Evolutionary conservation across 768 basidiomycete species (phyloP).

Genomic region (Leccinum rimulosum): DNA sequence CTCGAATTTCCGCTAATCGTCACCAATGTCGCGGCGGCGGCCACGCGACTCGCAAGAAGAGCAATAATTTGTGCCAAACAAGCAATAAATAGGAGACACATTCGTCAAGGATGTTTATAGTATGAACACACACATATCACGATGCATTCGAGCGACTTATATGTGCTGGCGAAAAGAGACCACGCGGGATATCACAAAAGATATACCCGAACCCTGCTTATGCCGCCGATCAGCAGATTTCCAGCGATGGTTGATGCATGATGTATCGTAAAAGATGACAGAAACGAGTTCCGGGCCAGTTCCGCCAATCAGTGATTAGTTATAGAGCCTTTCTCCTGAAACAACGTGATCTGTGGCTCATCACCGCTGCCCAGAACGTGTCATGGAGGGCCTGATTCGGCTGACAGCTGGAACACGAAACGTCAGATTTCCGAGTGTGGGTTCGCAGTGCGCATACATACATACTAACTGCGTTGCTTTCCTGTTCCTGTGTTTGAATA

Average conservation of each 20-base stretch:
- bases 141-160: neutral
- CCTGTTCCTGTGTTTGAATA: neutral
- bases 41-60: neutral
- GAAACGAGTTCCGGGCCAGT: neutral
- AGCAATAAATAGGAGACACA: neutral
- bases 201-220: neutral
- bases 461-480: neutral
- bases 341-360: neutral
- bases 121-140: neutral
- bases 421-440: neutral
- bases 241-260: neutral
- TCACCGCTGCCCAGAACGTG: neutral
- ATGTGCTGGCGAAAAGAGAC: neutral
- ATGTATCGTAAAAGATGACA: neutral
- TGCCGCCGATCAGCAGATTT: neutral
- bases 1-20: conserved; percentile 45
- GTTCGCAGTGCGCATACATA: neutral
- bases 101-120: neutral
- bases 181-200: neutral
- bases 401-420: neutral
- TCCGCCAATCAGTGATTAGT: neutral
- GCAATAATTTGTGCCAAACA: neutral
- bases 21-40: conserved; percentile 24
- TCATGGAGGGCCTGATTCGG: neutral
- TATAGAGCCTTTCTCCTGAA: neutral